phyloP scores from a whole-genome alignment of 305 asterid genomes.

The Fraxinus paxiana region DNA sequence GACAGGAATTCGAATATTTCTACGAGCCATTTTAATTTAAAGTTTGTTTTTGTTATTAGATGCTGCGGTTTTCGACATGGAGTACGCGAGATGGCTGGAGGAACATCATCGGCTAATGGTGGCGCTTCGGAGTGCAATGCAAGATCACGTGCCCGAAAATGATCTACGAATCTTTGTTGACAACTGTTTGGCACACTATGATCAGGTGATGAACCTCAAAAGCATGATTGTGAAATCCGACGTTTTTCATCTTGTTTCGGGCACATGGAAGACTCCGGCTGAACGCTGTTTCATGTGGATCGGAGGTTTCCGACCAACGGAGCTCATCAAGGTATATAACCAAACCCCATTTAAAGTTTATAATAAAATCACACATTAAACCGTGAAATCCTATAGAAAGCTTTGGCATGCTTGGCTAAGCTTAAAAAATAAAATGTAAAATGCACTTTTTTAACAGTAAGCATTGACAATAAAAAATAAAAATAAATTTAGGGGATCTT shows the following conservation, averaged over 20 bases:
- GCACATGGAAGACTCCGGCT: conserved; percentile 85
- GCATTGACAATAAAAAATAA: neutral
- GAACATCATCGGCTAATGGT: conserved; percentile 66
- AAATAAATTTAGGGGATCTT: neutral
- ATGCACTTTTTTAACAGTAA: neutral
- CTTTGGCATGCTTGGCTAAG: neutral
- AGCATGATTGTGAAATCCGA: conserved; percentile 58
- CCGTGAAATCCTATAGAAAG: neutral
- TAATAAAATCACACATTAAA: neutral
- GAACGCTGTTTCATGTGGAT: conserved; percentile 94
- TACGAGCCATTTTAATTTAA: neutral
- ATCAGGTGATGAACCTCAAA: conserved; percentile 55
- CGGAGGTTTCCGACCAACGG: conserved; percentile 89
- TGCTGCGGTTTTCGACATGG: conserved; percentile 63
- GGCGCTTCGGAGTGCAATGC: conserved; percentile 65
- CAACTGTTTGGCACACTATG: conserved; percentile 59
- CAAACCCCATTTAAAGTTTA: neutral
- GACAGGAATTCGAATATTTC: neutral
- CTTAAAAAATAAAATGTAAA: neutral
- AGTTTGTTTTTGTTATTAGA: conserved; percentile 30
- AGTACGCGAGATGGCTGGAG: conserved; percentile 83
- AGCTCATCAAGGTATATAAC: conserved; percentile 61
- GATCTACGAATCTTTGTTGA: conserved; percentile 66
- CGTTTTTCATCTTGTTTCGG: conserved; percentile 76
- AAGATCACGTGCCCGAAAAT: conserved; percentile 60